These are phyloP conservation scores for Coniochaeta sp. DNA, from an alignment of 2,329 filamentous ascomycete species.

Conservation along the genomic window DNA sequence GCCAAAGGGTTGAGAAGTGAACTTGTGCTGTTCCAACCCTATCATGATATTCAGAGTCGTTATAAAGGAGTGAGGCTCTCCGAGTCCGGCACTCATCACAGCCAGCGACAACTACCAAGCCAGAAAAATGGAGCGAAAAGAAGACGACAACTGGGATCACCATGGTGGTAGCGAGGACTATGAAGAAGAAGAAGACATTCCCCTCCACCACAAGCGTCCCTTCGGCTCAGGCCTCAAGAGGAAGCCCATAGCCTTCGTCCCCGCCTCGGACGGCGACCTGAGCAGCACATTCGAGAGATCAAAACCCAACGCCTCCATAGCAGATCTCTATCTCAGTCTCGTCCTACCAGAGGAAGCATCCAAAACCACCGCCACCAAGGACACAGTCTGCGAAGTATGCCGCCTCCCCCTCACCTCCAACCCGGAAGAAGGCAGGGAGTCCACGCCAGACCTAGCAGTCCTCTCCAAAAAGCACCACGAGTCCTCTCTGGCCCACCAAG, in stretches of 20 bases:
- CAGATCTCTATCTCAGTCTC: slow-evolving; percentile 60
- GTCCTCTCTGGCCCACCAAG: slow-evolving; percentile 62
- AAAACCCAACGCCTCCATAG: slow-evolving; percentile 25
- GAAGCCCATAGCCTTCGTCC: slow-evolving; percentile 50
- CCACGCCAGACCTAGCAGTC: slow-evolving; percentile 15
- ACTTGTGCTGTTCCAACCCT: too few species aligned
- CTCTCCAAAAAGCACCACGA: slow-evolving; percentile 37
- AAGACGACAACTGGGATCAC: neutral
- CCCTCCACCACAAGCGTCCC: slow-evolving; percentile 44
- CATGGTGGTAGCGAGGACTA: slow-evolving; percentile 6
- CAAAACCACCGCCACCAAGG: too few species aligned
- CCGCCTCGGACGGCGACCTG: slow-evolving; percentile 34
- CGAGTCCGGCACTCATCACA: too few species aligned
- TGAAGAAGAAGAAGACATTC: slow-evolving; percentile 36
- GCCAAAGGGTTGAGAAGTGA: too few species aligned
- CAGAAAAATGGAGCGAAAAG: neutral
- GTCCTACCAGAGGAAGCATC: slow-evolving; percentile 44
- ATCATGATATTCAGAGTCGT: too few species aligned
- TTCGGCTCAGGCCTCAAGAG: slow-evolving; percentile 52
- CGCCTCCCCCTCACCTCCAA: slow-evolving; percentile 40
- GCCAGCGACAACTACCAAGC: neutral
- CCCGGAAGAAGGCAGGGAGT: slow-evolving; percentile 4
- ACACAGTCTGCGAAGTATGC: slow-evolving; percentile 49
- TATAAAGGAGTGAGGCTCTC: too few species aligned
- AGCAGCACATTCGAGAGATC: slow-evolving; percentile 14